Base-by-base conservation (phyloP, 2,329 filamentous ascomycete species). In the Emmonsia crescens region DNA sequence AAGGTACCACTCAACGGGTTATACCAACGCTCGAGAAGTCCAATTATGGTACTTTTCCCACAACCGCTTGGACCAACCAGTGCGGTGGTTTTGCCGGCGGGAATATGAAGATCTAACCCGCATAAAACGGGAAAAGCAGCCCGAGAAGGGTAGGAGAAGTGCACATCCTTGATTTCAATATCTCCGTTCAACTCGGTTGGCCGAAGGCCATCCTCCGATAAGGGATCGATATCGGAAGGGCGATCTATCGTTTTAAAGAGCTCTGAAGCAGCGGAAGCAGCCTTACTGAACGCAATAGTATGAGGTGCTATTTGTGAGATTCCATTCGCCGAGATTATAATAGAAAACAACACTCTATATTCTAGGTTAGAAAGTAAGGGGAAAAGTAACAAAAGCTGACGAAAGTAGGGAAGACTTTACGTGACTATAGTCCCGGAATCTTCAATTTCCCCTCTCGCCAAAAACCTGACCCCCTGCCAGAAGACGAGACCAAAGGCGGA, bases 41-140 rank as follows among this genome's bases (percentile, higher is more conserved):
- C 79, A 1, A 82, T 80, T 67, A 83, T 73, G 1, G 82, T 84
- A 6, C 81, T 83, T 64, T 85, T 84, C 2, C 82, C 83, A 60
- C 80, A 82, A 1, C 83, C 83, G 0, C 81, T 84, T 0, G 82
- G 76, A 0, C 83, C 84, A 1, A 85, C 82, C 38, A 85, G 76
- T 3, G 82, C 83, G 0, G 83, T 85, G 0, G 77, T 77, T 62
- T 80, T 79, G 36, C 77, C 77, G 3, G 78, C 75, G 1, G 78
- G 77, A 3, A 81, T 71, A 2, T 71, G 66, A 0, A 81, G 69
- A 1, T 71, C 74, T 36, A 81, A 76, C 44, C 76, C 67, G 12
- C 78, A 69, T 9, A 80, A 65, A 1, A 81, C 77, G 0, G 70
- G 72, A 9, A 74, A 71, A 1, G 75, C 73, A 0, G 78, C 78